Base-by-base conservation (phyloP, 2,329 filamentous ascomycete genomes). In the Ascochyta rabiei region DNA sequence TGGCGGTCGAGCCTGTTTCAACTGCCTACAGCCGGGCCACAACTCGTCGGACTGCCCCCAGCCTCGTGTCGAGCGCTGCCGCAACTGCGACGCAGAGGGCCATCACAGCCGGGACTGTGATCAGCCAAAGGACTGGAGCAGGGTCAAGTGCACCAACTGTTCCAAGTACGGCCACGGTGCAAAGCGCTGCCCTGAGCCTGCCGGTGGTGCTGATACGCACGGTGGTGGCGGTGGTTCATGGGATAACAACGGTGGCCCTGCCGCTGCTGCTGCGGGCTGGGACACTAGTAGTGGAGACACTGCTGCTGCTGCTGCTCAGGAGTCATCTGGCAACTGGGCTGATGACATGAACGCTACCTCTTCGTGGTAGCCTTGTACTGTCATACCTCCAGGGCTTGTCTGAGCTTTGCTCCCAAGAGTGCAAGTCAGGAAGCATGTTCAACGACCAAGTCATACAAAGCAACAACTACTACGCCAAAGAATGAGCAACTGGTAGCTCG, bases 21-120 rank as follows among this genome's bases (percentile, higher is more conserved):
- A 69, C 54, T 75, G 72, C 48, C 58, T 62, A 7, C 40, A 68
- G 19, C 52, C 51, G 1, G 71, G 68, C 4, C 71, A 74, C 38
- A 61, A 67, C 28, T 66, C 62, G 13, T 59, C 56, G 2, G 62
- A 66, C 0, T 74, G 72, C 41, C 41, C 65, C 24, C 62, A 74
- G 35, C 64, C 66, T 18, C 61, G 60, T 1, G 64, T 70, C 15
- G 62, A 72, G n/a, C 73, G 71, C 61, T 84, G 82, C 72, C 76
- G 80, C 65, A 89, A 89, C 74, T 89, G 87, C 61, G 86, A 85
- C 18, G 72, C 82, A 35, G 83, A 86, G 47, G 87, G 86, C 5
- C 86, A 89, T 58, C 77, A 80, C 38, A 72, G 77, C 58, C 77
- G 76, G 16, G 81, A 84, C 4, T 86, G 86, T 61, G 33, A 44